Evolutionary conservation across 2,329 filamentous ascomycete genomes (phyloP).

Genomic region (Tolypocladium ophioglossoides): DNA sequence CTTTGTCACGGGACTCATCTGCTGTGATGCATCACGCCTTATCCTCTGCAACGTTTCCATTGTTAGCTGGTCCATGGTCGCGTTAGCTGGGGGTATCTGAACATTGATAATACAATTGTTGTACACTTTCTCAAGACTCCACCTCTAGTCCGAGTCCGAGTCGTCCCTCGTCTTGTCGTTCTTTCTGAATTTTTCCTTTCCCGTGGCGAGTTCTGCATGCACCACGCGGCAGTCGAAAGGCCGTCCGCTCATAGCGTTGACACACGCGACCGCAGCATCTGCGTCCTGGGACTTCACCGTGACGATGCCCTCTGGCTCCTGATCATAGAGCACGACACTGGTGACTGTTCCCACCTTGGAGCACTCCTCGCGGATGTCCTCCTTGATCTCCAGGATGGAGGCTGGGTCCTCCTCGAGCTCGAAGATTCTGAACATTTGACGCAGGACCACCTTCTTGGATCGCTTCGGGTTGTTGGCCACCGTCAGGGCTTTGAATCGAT

Average conservation of each 20-base stretch:
- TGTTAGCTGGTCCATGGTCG: background rate
- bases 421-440: constrained; percentile 83
- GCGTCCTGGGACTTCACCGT: constrained; percentile 70
- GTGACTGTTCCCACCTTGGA: constrained; percentile 78
- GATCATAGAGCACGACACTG: constrained; percentile 83
- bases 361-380: constrained; percentile 87
- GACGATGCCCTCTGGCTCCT: constrained; percentile 74
- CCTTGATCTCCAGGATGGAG: constrained; percentile 81
- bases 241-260: constrained; percentile 68
- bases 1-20: background rate
- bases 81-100: constrained; percentile 3
- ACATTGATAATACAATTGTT: background rate
- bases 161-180: constrained; percentile 40
- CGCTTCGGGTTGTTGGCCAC: constrained; percentile 40
- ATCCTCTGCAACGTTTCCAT: background rate
- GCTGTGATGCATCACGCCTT: background rate
- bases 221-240: constrained; percentile 65
- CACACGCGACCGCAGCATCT: constrained; percentile 61
- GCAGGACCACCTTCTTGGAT: constrained; percentile 78
- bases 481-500: constrained; percentile 38
- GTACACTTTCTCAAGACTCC: background rate
- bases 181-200: constrained; percentile 64
- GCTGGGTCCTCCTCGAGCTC: constrained; percentile 79
- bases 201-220: constrained; percentile 59
- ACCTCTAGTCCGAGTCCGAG: constrained; percentile 19